Base-by-base conservation (phyloP, 306 rosid species). In the Cicer yamashitae region DNA sequence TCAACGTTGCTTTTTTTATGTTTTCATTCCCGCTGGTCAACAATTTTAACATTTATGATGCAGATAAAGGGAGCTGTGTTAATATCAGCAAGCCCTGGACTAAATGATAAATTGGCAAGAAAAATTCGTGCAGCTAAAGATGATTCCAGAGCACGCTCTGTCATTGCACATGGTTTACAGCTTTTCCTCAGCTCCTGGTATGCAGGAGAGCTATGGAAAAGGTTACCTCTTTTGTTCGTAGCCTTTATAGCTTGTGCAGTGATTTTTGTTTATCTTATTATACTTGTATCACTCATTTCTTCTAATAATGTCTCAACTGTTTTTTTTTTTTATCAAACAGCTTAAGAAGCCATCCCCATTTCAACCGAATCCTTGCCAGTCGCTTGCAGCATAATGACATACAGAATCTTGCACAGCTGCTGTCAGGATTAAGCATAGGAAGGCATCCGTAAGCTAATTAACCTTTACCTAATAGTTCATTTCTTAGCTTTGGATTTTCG, bases 41-140 rank as follows among this genome's bases (percentile, higher is more conserved):
- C 74, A 71, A 70, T 65, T 63, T 66, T 40, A 73, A 67, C 74
- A 48, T 83, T 10, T 67, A 73, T 82, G 57, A 52, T 87, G 87
- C 80, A 94, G 98, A 82, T 70, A 73, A 87, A 89, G 78, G 92
- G 96, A 82, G 91, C 93, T 77, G 87, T 86, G 67, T 38, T 94
- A 67, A 84, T 94, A 79, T 92, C 97, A 69, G 97, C 91, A 45
- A 94, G 96, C 84, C 98, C 98, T 54, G 98, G 98, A 61, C 75
- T 94, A 67, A 86, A 86, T 79, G 94, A 88, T 83, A 68, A 76
- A 82, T 70, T 74, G 73, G 87, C 89, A 73, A 87, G 94, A 83
- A 87, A 87, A 84, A 59, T 88, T 34, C 97, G 96, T 40, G 83
- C 84, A 71, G 96, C 94, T 82, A 86, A 78, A 73, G 98, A 94